Base-by-base conservation (phyloP, 768 basidiomycete species). In the Cystobasidium tubakii region DNA sequence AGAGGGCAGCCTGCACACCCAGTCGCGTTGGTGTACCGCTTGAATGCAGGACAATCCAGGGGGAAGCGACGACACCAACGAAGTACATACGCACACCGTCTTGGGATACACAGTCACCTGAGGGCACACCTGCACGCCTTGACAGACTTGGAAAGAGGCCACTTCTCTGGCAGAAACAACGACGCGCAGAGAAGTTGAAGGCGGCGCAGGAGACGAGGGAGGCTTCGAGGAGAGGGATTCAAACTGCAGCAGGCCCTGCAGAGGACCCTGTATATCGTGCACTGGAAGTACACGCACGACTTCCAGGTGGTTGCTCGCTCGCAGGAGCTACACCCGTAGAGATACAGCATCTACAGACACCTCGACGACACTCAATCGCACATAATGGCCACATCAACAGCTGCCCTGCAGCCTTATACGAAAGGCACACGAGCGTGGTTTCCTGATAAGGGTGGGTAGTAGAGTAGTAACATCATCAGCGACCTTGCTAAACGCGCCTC, bases 401-500 rank as follows among this genome's bases (percentile, higher is more conserved):
- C 53, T 54, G 44, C 66, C 21, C 43, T 66, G 73, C 25, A 33
- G 25, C n/a, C 53, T 36, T 69, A 75, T 57, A 74, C 19, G 17
- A 74, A 74, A 43, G 75, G 75, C 17, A 57, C 55, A n/a, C 25
- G 65, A 33, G 62, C 54, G 62, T 82, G 81, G 92, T 92, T 94
- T 79, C 87, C 91, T 76, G 92, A 95, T 31, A 57, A 55, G 39
- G 69, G 69, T 71, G 23, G 4, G 54, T 23, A 17, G 42, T 10
- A 27, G 23, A 7, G 17, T 19, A 34, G 15, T 34, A 9, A 42
- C 3, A n/a, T 12, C 1, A 12, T 34, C 34, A 21, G n/a, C n/a
- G n/a, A n/a, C 9, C 27, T 60, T 27, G 57, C 57, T 60, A 23
- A 60, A 29, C 39, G 36, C 25, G 31, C 36, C 63, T 25, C 2